phyloP scores from a whole-genome alignment of 1,139 yeast genomes.

The Sporopachydermia cereana region DNA sequence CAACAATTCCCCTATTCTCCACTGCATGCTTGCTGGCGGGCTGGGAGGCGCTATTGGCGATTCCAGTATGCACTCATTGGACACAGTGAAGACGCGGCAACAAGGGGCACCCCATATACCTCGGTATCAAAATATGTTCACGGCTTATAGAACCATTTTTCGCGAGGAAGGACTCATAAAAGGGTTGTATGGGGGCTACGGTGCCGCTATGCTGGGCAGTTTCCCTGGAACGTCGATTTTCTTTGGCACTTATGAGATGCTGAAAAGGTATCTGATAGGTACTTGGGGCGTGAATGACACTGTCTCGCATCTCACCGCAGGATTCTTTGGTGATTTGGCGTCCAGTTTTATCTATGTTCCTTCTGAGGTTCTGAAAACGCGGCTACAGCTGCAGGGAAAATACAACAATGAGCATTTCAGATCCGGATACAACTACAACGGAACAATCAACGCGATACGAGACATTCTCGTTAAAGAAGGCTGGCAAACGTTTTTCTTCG shows the following conservation, averaged over 20 bases:
- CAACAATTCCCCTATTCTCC: conserved; percentile 31
- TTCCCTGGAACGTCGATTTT: conserved; percentile 90
- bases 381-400: conserved; percentile 85
- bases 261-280: conserved; percentile 60
- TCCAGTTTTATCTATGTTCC: conserved; percentile 95
- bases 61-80: conserved; percentile 86
- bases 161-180: conserved; percentile 73
- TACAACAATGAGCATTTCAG: conserved; percentile 66
- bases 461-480: conserved; percentile 67
- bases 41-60: conserved; percentile 93
- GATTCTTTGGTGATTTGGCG: conserved; percentile 83
- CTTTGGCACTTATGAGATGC: conserved; percentile 77
- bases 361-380: conserved; percentile 86
- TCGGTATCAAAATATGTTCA: conserved; percentile 55
- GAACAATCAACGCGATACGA: conserved; percentile 49
- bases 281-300: conserved; percentile 67
- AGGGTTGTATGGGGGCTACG: conserved; percentile 87
- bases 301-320: conserved; percentile 68
- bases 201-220: conserved; percentile 84
- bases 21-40: conserved; percentile 82
- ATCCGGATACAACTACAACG: conserved; percentile 80
- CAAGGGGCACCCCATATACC: conserved; percentile 71
- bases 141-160: conserved; percentile 64
- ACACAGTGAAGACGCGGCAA: conserved; percentile 92
- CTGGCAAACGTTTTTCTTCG: conserved; percentile 62